Evolutionary conservation across 768 basidiomycete species (phyloP).

Genomic region (Pisolithus orientalis): DNA sequence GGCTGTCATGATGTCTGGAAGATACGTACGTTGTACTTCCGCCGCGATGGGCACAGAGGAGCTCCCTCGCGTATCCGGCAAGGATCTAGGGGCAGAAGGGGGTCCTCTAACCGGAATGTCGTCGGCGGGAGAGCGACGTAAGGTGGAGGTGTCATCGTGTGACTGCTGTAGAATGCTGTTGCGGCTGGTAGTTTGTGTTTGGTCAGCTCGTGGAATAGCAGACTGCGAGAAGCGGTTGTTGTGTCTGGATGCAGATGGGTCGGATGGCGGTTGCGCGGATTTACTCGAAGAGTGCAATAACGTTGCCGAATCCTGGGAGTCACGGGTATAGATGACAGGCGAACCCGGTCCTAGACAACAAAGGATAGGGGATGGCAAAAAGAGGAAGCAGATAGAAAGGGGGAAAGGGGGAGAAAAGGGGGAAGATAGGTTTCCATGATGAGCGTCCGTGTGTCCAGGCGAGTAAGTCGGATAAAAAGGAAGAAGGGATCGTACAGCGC

Average conservation of each 20-base stretch:
- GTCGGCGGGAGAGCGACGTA: conserved; percentile 8
- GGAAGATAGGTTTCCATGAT: conserved; percentile 32
- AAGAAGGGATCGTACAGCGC: conserved; percentile 23
- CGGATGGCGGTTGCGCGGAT: conserved; percentile 9
- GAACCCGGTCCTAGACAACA: conserved; percentile 38
- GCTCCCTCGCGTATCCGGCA: conserved; percentile 11
- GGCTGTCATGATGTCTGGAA: conserved; percentile 23
- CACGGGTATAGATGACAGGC: conserved; percentile 29
- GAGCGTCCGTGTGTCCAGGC: conserved; percentile 36
- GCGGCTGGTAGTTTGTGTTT: conserved; percentile 8
- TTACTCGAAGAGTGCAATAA: conserved; percentile 10
- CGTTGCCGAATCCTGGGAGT: conserved; percentile 17
- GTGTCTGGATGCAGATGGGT: conserved; percentile 5
- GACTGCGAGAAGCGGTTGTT: conserved; percentile 21
- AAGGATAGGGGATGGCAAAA: conserved; percentile 26
- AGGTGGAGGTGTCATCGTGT: conserved; percentile 12
- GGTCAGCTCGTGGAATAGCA: conserved; percentile 10
- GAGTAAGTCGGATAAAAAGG: conserved; percentile 33
- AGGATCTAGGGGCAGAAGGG: not conserved
- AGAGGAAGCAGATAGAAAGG: conserved; percentile 22
- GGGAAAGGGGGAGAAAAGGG: conserved; percentile 24
- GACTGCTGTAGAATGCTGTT: conserved; percentile 14
- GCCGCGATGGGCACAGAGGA: conserved; percentile 14
- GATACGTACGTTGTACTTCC: conserved; percentile 34
- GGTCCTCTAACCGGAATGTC: conserved; percentile 1